Evolutionary conservation across 371 early-diverging fungal genomes (phyloP), one percentile per base, ranked within the genome.

Genomic region (Rhizopus microsporus): DNA sequence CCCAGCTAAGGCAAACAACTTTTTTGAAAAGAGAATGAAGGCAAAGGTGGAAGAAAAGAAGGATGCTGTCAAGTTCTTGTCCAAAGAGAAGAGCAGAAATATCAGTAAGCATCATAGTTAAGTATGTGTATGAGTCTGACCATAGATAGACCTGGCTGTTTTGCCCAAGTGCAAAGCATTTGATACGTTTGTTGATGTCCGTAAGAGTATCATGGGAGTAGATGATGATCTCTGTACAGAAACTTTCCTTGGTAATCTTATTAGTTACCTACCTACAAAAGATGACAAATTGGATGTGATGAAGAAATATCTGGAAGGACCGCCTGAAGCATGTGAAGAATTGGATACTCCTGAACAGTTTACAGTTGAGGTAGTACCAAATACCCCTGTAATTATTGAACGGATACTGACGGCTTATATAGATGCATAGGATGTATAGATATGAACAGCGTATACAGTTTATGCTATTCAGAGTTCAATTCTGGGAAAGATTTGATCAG

Each of bases 291-390:
- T 68, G 15, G 54, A 47, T 1, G 32, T 54, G 1, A 56, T 82
- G 54, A 29, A 65, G 3, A 76, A 74, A 29, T 83, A 77, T 54
- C n/a, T 81, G 47, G 59, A 71, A 17, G 68, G 64, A 38, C 48
- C 69, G 1, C 80, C 72, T 33, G 67, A 69, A 46, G 72, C 78
- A 46, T 59, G 65, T 15, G 50, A 59, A 12, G 73, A 74, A 29
- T 56, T 85, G 7, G 83, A 75, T 51, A 57, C 61, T 15, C 76
- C 86, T 2, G 86, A 85, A 33, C 80, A 77, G 47, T 84, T 85
- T 54, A 71, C 68, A 4, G 56, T 74, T 32, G 75, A 77, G 58
- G 81, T 82, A 65, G 44, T 33, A 30, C 16, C 7, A 23, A 3
- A 17, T 17, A 23, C 23, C 2, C 23, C 2, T 23, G 23, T 23